These are phyloP conservation scores for Cylindrodendrum hubeiense DNA, from an alignment of 2,329 filamentous ascomycete species.

Conservation along the genomic window DNA sequence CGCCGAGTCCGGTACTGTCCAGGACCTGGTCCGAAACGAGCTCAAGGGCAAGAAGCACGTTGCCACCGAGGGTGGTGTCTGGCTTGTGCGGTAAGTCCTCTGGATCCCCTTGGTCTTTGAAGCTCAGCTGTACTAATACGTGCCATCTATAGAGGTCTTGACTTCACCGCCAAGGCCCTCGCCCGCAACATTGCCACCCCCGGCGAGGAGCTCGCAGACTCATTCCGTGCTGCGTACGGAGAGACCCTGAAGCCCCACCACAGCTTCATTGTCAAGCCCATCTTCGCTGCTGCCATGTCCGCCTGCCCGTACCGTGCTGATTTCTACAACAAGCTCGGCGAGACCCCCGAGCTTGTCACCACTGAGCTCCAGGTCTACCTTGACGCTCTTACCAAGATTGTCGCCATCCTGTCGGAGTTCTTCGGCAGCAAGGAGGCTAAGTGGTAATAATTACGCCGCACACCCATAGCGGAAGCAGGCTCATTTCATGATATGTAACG, in stretches of 20 bases:
- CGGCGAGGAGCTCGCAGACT: conserved; percentile 81
- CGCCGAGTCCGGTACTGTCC: conserved; percentile 83
- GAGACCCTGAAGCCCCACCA: conserved; percentile 93
- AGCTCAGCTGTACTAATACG: neutral
- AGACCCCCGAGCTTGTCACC: conserved; percentile 72
- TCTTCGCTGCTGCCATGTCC: conserved; percentile 94
- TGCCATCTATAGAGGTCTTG: conserved; percentile 76
- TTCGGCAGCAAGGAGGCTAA: conserved; percentile 68
- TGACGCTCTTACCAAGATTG: conserved; percentile 79
- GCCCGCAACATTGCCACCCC: conserved; percentile 79
- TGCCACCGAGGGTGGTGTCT: conserved; percentile 90
- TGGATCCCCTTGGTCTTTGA: no score
- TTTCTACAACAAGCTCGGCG: conserved; percentile 90
- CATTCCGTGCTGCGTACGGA: conserved; percentile 89
- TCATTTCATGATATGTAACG: conserved; percentile 22
- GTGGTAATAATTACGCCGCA: conserved; percentile 58
- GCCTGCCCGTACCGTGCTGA: conserved; percentile 93
- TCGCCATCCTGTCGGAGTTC: conserved; percentile 79
- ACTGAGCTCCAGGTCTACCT: conserved; percentile 79
- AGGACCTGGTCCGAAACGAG: conserved; percentile 88
- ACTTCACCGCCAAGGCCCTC: conserved; percentile 91
- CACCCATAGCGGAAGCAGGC: conserved; percentile 6
- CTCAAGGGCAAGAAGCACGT: conserved; percentile 89
- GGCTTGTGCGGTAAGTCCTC: conserved; percentile 82
- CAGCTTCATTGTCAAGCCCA: conserved; percentile 87